phyloP scores from a whole-genome alignment of 768 basidiomycete genomes.

The Russula dissimulans region DNA sequence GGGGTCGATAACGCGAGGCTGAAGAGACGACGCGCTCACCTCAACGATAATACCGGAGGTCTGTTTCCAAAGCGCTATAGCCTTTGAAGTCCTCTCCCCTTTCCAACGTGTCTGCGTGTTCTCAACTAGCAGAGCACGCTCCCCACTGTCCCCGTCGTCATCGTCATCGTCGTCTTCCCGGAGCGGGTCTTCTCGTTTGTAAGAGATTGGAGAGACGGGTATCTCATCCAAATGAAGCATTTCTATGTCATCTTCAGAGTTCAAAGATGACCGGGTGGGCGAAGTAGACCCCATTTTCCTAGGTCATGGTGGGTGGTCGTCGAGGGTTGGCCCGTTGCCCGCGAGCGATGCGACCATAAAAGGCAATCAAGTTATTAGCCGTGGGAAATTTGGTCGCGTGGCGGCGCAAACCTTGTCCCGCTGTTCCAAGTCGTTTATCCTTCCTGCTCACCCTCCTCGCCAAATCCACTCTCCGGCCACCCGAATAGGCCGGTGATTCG shows the following conservation, averaged over 20 bases:
- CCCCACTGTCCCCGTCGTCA: constrained; percentile 32
- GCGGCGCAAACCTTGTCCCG: constrained; percentile 21
- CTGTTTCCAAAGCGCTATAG: constrained; percentile 39
- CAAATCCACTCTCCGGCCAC: neutral
- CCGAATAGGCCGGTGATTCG: neutral
- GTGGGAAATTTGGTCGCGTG: constrained; percentile 17
- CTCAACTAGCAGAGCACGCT: constrained; percentile 36
- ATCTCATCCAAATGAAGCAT: constrained; percentile 27
- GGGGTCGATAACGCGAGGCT: neutral
- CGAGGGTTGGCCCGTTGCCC: no score
- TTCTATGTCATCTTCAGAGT: constrained; percentile 26
- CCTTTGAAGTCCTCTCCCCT: constrained; percentile 19
- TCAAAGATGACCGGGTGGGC: neutral
- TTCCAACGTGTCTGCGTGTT: constrained; percentile 24
- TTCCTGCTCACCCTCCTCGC: neutral
- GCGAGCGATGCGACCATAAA: neutral
- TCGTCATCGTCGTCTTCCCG: constrained; percentile 10
- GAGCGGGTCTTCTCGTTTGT: neutral
- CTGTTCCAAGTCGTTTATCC: neutral
- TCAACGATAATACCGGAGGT: constrained; percentile 58
- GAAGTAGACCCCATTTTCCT: neutral
- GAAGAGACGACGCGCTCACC: constrained; percentile 32
- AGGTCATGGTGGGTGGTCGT: neutral
- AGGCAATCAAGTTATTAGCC: constrained; percentile 7
- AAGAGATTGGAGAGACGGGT: constrained; percentile 21